These are phyloP conservation scores for Solanum pinnatisectum DNA, from an alignment of 257 asterid genomes.

Conservation along the genomic window DNA sequence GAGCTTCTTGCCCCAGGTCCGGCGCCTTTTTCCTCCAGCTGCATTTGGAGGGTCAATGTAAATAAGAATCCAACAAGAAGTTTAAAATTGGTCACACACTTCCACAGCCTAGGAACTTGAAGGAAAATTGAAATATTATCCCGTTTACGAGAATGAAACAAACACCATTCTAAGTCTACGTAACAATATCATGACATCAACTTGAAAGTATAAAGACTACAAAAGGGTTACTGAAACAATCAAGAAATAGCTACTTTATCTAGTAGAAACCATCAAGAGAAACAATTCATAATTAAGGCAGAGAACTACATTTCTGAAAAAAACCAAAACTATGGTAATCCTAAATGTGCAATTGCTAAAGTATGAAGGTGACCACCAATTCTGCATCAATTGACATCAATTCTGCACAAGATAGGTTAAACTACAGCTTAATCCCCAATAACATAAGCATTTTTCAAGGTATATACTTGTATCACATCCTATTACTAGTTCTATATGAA, in stretches of 20 bases:
- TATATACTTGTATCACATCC: background rate
- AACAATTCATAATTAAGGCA: background rate
- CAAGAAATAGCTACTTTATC: background rate
- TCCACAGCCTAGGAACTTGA: background rate
- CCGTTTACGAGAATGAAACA: background rate
- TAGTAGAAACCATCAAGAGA: background rate
- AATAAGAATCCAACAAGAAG: background rate
- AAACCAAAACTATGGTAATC: background rate
- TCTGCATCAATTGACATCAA: background rate
- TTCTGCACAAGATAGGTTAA: background rate
- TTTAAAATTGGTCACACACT: background rate
- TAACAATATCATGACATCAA: background rate
- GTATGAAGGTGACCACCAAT: background rate
- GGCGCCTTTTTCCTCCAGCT: constrained; percentile 63
- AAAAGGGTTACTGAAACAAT: background rate
- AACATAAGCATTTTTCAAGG: background rate
- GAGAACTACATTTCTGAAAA: background rate
- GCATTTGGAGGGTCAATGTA: constrained; percentile 11
- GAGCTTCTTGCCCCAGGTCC: constrained; percentile 97
- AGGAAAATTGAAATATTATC: background rate
- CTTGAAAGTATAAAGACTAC: background rate
- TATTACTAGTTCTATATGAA: background rate
- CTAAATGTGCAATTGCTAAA: background rate
- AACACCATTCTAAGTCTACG: background rate
- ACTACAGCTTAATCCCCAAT: background rate